Evolutionary conservation across 495 filamentous ascomycete species (phyloP), one percentile per base, ranked within the genome.

Genomic region (Aspergillus mulundensis): DNA sequence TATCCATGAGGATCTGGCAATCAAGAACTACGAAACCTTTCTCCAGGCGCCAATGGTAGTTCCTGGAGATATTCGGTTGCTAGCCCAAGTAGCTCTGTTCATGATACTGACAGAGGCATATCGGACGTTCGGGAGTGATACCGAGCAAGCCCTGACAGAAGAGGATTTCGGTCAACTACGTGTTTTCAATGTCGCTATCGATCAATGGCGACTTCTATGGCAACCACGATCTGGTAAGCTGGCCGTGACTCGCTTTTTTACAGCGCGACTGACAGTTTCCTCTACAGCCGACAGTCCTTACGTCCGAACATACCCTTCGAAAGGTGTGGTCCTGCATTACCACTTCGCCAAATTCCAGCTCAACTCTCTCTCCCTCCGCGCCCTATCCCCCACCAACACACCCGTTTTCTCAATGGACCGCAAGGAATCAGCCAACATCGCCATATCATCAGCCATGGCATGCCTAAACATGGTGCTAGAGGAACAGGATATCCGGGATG

Each of bases 331-430:
- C 8, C 66, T 85, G n/a, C 80, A 85, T 59, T 83, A 83, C 61
- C 76, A 83, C 59, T 85, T 84, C 59, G 82, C 78, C 14, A 82
- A 79, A 61, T 77, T 85, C 45, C 81, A 84, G 50, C 72, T 84
- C 41, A 84, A 84, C 56, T 83, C 81, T 7, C 70, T 84, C 10
- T 77, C 81, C 6, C 74, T 85, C 6, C 77, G 82, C 7, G 82
- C 73, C 3, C 62, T 83, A 6, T 72, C 76, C 20, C 75, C 74
- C 14, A 67, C 72, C 6, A 76, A 81, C 38, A 77, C 77, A 0
- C 75, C 77, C 1, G 67, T 76, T n/a, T 75, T 83, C 47, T 79
- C 80, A 7, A 69, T 78, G 53, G 74, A 80, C 54, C 80, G 81
- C 54, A 77, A 76, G 53, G 80, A 81, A 60, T 73, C 72, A 1